phyloP scores from a whole-genome alignment of 1,139 yeast species.

The Wickerhamomyces sp. region DNA sequence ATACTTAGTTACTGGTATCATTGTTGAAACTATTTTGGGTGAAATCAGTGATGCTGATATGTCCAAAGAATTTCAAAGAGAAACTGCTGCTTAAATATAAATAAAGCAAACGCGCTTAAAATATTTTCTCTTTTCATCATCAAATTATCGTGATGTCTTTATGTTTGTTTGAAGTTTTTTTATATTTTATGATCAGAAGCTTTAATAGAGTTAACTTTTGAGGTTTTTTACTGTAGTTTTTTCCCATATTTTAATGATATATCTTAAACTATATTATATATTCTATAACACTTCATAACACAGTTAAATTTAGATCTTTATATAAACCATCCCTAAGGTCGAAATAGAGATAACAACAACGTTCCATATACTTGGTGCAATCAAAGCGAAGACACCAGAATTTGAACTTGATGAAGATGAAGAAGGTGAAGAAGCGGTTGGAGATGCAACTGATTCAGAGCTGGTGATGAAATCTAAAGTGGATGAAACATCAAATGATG shows the following conservation, averaged over 20 bases:
- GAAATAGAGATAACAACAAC: no score
- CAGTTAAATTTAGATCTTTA: no score
- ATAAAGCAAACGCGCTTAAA: not conserved
- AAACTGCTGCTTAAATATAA: constrained; percentile 31
- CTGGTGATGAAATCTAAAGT: no score
- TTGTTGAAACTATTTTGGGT: constrained; percentile 96
- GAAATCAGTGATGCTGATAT: constrained; percentile 94
- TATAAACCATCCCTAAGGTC: no score
- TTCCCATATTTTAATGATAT: no score
- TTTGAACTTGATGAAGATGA: no score
- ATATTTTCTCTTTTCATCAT: not conserved
- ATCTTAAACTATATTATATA: no score
- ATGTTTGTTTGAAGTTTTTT: not conserved
- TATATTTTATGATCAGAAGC: not conserved
- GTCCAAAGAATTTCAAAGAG: constrained; percentile 84
- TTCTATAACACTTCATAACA: no score
- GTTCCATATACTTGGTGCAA: not conserved
- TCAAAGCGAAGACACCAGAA: no score
- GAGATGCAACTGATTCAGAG: no score
- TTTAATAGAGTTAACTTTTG: not conserved
- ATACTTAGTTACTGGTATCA: constrained; percentile 95
- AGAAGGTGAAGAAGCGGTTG: no score
- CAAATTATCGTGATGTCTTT: not conserved
- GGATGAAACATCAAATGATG: no score
- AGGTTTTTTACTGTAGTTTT: not conserved